Base-by-base conservation (phyloP, 2,329 filamentous ascomycete species). In the Fusarium vanettenii region DNA sequence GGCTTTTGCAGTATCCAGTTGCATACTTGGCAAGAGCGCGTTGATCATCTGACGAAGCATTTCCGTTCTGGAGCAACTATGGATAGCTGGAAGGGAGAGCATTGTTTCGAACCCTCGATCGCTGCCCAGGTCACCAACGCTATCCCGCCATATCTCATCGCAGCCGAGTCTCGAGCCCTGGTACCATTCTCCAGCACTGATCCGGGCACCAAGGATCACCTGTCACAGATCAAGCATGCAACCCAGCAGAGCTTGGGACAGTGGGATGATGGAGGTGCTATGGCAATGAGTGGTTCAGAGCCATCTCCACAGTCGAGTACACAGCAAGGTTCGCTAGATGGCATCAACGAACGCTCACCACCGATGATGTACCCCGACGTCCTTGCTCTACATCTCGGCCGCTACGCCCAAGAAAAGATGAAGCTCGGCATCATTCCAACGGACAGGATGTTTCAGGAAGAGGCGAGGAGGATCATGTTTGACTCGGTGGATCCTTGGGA, bases 101-200 rank as follows among this genome's bases (percentile, higher is more conserved):
- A 79, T 22, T 75, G 78, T 0, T 81, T 81, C 5, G 75, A 78
- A 16, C 68, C 78, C 2, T 64, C 69, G 0, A 63, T 80, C 14
- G 67, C 75, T 1, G 73, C 75, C 7, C 56, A 64, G 16, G 76
- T 81, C 16, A 71, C 45, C 1, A 76, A 80, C 16, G 75, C 74
- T 0, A 60, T 81, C 0, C 78, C 80, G 0, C 80, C 80, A 0
- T 81, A 80, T 3, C 59, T 81, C 10, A 78, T 81, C 6, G 76
- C 70, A 1, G 48, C 60, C 0, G 80, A 82, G 41, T 72, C 74
- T 0, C 52, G 65, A 35, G 76, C 71, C 5, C 69, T 74, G 0
- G 66, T 80, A 0, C 80, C 80, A 0, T 82, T 81, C 31, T 81
- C 80, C 0, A 79, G 76, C 2, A 81, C 78, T 1, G 70, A 76